These are phyloP conservation scores for Amphirosellinia nigrospora DNA, from an alignment of 495 filamentous ascomycete genomes.

Conservation along the genomic window DNA sequence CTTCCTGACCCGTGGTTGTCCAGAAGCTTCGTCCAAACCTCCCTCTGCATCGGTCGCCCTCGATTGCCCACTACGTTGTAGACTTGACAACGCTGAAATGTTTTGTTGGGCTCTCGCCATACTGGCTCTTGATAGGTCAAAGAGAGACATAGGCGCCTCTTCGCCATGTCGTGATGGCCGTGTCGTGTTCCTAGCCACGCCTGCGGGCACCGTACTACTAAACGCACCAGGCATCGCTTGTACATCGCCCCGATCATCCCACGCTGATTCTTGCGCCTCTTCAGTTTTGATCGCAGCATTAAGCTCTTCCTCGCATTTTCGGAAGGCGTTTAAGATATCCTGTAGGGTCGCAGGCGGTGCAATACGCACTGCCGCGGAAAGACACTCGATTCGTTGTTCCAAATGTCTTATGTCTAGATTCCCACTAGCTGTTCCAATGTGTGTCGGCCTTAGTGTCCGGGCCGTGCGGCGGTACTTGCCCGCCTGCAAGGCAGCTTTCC, in stretches of 20 bases:
- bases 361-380: constrained; percentile 82
- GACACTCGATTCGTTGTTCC: constrained; percentile 88
- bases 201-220: constrained; percentile 36
- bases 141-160: constrained; percentile 91
- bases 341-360: constrained; percentile 78
- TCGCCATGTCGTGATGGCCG: constrained; percentile 51
- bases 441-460: constrained; percentile 52
- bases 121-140: constrained; percentile 83
- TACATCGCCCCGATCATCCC: constrained; percentile 70
- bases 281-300: constrained; percentile 71
- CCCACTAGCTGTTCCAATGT: constrained; percentile 58
- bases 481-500: constrained; percentile 89
- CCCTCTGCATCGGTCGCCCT: constrained; percentile 32
- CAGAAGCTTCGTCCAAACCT: constrained; percentile 41
- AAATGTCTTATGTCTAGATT: constrained; percentile 67
- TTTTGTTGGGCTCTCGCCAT: constrained; percentile 72
- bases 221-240: constrained; percentile 73
- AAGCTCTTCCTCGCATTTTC: constrained; percentile 86
- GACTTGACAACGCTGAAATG: constrained; percentile 52
- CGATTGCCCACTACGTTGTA: constrained; percentile 45
- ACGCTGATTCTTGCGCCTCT: constrained; percentile 72
- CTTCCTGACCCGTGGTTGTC: constrained; percentile 67
- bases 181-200: constrained; percentile 27
- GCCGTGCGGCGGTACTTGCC: constrained; percentile 73
- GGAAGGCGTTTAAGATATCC: constrained; percentile 85